These are phyloP conservation scores for Phlebiopsis flavidoalba DNA, from an alignment of 768 basidiomycete species.

Conservation along the genomic window DNA sequence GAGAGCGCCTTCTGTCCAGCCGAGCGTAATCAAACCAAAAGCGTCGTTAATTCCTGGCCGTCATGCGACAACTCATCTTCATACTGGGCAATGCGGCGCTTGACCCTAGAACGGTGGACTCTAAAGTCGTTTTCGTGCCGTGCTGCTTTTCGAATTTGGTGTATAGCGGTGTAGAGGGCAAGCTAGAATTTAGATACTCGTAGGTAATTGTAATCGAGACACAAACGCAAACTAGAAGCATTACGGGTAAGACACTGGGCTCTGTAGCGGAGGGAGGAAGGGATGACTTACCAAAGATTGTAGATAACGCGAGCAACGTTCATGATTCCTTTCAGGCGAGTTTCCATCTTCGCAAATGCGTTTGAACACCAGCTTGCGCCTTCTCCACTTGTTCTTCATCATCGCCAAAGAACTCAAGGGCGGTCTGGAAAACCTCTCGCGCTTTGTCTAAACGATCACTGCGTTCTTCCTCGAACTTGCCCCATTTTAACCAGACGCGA, in stretches of 20 bases:
- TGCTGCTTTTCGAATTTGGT: constrained; percentile 99
- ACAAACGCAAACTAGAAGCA: constrained; percentile 82
- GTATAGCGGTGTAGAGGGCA: constrained; percentile 82
- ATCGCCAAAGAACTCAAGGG: constrained; percentile 60
- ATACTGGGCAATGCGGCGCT: constrained; percentile 97
- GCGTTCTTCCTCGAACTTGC: constrained; percentile 54
- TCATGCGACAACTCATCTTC: constrained; percentile 94
- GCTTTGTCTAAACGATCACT: constrained; percentile 58
- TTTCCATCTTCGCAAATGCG: constrained; percentile 97
- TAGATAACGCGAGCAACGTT: constrained; percentile 96
- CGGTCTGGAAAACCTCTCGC: constrained; percentile 61
- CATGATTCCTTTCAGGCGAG: constrained; percentile 91
- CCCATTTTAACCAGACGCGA: constrained; percentile 62
- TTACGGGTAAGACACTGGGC: not conserved
- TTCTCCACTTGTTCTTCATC: constrained; percentile 65
- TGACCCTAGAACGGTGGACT: constrained; percentile 93
- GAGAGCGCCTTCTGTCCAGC: constrained; percentile 85
- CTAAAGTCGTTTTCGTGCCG: constrained; percentile 81
- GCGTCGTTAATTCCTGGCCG: constrained; percentile 92
- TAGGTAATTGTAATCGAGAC: constrained; percentile 82
- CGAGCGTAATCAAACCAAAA: constrained; percentile 97
- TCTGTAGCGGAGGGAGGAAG: constrained; percentile 1
- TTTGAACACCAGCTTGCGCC: constrained; percentile 88
- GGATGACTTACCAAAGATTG: constrained; percentile 69
- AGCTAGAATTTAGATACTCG: constrained; percentile 92